Base-by-base conservation (phyloP, 2,329 filamentous ascomycete species). In the Alternaria metachromatica region DNA sequence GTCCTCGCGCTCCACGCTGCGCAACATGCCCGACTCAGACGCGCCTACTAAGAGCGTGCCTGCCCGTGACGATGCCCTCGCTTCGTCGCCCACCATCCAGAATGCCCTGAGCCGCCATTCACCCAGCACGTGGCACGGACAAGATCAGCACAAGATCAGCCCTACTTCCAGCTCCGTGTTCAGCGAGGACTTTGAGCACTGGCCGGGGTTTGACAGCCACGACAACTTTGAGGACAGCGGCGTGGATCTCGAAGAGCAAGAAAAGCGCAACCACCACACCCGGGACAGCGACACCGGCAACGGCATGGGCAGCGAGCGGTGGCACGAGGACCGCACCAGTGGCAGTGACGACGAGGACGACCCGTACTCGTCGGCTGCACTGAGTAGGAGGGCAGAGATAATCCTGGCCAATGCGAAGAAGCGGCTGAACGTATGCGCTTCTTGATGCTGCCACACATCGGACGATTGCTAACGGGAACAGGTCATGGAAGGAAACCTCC, bases 401-500 rank as follows among this genome's bases (percentile, higher is more conserved):
- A 97, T 97, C 76, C 85, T 98, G 59, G 93, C 94, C 60, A 97
- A 97, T 80, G 95, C 95, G 30, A 97, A 97, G 82, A 90, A 89
- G 78, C 87, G 94, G 71, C 84, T 98, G 65, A 96, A 92, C 76
- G 93, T 96, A 85, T 79, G 92, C 62, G 54, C 46, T 11, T 51
- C 54, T 55, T 30, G 15, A 37, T 55, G 30, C 25, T 21, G 41
- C 51, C 54, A 51, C 18, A 41, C 18, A 55, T 60, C 49, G 54
- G 43, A 63, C 58, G 37, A 55, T 60, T 25, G 61, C 77, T 79
- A 66, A 80, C 71, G 28, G 53, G 62, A 49, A 58, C 78, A 96
- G 93, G 92, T 92, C 30, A 97, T 97, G 94, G 95, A 97, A 81
- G 93, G 91, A 41, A 97, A 97, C 72, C 84, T 97, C 20, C 90